phyloP scores from a whole-genome alignment of 148 eudicot genomes.

The Silene conica region DNA sequence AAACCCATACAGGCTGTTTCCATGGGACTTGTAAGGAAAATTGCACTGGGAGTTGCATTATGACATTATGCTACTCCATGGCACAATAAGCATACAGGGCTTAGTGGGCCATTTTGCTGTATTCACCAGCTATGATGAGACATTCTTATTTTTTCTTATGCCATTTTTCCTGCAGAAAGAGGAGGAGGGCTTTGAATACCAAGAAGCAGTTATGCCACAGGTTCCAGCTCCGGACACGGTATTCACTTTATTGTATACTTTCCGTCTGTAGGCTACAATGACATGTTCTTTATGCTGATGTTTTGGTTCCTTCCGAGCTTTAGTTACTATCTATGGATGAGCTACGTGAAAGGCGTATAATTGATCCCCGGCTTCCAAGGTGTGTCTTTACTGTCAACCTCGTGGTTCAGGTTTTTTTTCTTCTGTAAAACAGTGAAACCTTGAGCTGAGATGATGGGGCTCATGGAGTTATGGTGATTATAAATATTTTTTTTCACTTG shows the following conservation, averaged over 20 bases:
- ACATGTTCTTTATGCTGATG: slow-evolving; percentile 6
- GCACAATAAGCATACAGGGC: not conserved
- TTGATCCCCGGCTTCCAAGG: slow-evolving; percentile 96
- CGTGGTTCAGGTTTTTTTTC: not conserved
- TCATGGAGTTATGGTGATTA: not conserved
- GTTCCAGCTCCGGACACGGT: slow-evolving; percentile 85
- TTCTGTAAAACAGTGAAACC: not conserved
- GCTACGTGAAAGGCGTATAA: slow-evolving; percentile 67
- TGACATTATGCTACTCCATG: not conserved
- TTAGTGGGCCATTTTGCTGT: not conserved
- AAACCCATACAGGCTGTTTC: not conserved
- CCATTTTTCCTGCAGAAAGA: slow-evolving; percentile 54
- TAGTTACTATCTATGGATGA: slow-evolving; percentile 88
- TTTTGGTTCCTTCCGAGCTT: slow-evolving; percentile 6
- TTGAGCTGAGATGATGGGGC: not conserved
- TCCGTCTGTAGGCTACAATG: slow-evolving; percentile 7
- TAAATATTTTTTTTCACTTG: not conserved
- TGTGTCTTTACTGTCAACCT: slow-evolving; percentile 9
- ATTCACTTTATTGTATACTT: slow-evolving; percentile 15
- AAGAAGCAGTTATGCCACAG: slow-evolving; percentile 63
- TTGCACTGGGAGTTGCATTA: no score
- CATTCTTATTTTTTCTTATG: not conserved
- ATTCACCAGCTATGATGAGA: not conserved
- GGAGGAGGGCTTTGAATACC: slow-evolving; percentile 78
- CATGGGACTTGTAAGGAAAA: not conserved